These are phyloP conservation scores for Suillus weaverae DNA, from an alignment of 768 basidiomycete species.

Conservation along the genomic window DNA sequence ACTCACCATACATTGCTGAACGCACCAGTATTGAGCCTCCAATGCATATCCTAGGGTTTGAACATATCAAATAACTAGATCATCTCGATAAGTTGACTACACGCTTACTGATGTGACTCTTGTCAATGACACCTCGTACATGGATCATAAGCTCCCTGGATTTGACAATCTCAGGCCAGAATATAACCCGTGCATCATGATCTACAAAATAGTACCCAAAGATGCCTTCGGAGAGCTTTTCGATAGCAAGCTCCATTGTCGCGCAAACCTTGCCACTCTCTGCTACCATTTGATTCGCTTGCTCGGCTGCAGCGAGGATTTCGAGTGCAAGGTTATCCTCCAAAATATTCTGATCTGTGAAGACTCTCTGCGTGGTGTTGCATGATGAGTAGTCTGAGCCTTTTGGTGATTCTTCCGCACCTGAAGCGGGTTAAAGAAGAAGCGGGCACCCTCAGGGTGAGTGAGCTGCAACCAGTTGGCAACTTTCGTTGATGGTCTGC, in stretches of 20 bases:
- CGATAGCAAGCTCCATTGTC: not conserved
- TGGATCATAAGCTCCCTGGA: slow-evolving; percentile 32
- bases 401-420: slow-evolving; percentile 25
- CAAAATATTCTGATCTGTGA: slow-evolving; percentile 31
- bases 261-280: not conserved
- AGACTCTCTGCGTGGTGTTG: slow-evolving; percentile 36
- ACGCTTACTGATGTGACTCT: slow-evolving; percentile 13
- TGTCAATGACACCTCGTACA: slow-evolving; percentile 26
- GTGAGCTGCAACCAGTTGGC: slow-evolving; percentile 10
- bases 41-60: slow-evolving; percentile 2
- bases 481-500: not conserved
- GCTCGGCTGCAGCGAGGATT: not conserved
- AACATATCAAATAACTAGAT: not conserved
- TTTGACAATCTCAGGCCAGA: slow-evolving; percentile 42
- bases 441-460: slow-evolving; percentile 58
- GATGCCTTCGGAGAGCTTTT: not conserved
- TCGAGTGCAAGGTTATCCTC: not conserved
- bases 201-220: slow-evolving; percentile 47
- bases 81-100: not conserved
- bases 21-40: slow-evolving; percentile 8
- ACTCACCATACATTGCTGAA: not conserved
- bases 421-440: slow-evolving; percentile 46
- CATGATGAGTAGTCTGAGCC: not conserved
- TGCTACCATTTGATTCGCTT: not conserved
- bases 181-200: slow-evolving; percentile 42